Conservation (phyloP, 1,284 basidiomycete species). For the Ustilago nuda region DNA sequence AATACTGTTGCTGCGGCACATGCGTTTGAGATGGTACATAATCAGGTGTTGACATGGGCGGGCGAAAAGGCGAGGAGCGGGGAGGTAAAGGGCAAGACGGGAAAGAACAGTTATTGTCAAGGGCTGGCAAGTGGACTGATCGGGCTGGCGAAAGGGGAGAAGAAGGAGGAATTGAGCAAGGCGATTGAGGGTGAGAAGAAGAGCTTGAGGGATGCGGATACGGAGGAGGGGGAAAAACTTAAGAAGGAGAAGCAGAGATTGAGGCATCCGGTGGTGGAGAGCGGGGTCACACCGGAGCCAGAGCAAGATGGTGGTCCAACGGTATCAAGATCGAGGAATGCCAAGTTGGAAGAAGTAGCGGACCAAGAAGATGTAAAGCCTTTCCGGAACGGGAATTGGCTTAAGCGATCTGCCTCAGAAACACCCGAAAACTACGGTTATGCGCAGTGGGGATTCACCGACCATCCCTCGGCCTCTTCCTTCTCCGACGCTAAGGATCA, state of each 20-base stretch:
- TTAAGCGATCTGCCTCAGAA: constrained; percentile 30
- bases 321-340: constrained; percentile 18
- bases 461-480: background rate
- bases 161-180: constrained; percentile 48
- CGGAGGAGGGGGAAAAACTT: constrained; percentile 17
- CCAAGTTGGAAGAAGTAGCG: constrained; percentile 44
- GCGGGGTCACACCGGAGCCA: constrained; percentile 8
- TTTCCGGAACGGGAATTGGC: constrained; percentile 16
- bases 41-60: constrained; percentile 53
- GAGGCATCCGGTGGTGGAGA: constrained; percentile 12
- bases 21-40: constrained; percentile 60
- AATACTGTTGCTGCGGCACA: constrained; percentile 57
- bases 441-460: constrained; percentile 10
- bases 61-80: constrained; percentile 21
- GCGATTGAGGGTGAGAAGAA: constrained; percentile 53
- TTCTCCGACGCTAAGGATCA: constrained; percentile 24
- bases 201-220: constrained; percentile 28
- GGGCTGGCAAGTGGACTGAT: constrained; percentile 43
- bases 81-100: constrained; percentile 35
- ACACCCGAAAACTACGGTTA: constrained; percentile 5
- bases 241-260: constrained; percentile 34
- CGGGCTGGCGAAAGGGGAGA: constrained; percentile 49
- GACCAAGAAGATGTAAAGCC: constrained; percentile 42
- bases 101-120: constrained; percentile 50
- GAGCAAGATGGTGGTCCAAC: constrained; percentile 1